Percentiles rank a stretch among this genome's conserved stretches.
phyloP scores from a whole-genome alignment of 2,329 filamentous ascomycete genomes.

The Fusarium sp. region DNA sequence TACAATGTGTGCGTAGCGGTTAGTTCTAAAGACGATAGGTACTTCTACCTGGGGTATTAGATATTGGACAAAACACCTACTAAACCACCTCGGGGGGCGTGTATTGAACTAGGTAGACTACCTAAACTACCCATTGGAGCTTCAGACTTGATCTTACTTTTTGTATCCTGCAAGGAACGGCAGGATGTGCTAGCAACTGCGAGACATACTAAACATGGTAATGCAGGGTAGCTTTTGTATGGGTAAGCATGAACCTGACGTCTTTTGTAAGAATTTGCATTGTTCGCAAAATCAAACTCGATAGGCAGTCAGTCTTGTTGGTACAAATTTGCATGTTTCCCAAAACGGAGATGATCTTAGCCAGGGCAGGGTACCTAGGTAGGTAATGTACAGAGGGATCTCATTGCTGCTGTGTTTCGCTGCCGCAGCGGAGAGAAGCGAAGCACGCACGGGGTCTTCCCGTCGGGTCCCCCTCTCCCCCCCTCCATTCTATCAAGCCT shows the following conservation, averaged over 20 bases:
- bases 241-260: not conserved
- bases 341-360: constrained; percentile 4
- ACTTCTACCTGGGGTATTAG: not conserved
- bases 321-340: constrained; percentile 4
- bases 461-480: not conserved
- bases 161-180: constrained; percentile 22
- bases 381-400: not conserved
- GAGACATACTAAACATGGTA: constrained; percentile 17
- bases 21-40: not conserved
- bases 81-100: constrained; percentile 5
- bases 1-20: not conserved
- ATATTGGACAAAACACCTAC: not conserved
- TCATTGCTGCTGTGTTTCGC: not conserved
- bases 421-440: constrained; percentile 3
- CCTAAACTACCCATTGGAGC: not conserved
- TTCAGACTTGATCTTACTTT: constrained; percentile 4
- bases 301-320: not conserved
- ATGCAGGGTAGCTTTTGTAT: constrained; percentile 15
- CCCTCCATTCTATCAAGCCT: not conserved
- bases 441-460: constrained; percentile 19
- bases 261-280: not conserved
- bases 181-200: constrained; percentile 12
- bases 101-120: not conserved
- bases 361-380: not conserved
- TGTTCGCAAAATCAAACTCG: not conserved